Evolutionary conservation across 495 filamentous ascomycete species (phyloP).

Genomic region (Trichoderma gamsii): DNA sequence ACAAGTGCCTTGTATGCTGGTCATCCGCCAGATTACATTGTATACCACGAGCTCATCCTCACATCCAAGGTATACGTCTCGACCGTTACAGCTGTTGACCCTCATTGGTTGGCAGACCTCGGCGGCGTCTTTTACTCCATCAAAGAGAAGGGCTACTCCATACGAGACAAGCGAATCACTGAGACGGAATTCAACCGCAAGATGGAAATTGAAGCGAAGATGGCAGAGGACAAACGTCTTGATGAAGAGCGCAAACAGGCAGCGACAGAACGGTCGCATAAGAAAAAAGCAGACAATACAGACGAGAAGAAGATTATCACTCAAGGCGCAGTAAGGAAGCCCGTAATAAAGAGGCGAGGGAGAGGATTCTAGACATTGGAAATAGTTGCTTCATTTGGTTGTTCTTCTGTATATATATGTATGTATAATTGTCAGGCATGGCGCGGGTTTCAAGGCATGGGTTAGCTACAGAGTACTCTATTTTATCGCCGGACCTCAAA

Average conservation of each 20-base stretch:
- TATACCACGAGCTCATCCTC: conserved; percentile 97
- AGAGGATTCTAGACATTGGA: conserved; percentile 40
- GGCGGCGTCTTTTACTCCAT: conserved; percentile 98
- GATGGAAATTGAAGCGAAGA: conserved; percentile 92
- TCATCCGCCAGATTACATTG: conserved; percentile 91
- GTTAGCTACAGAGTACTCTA: not conserved
- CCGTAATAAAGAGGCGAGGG: conserved; percentile 50
- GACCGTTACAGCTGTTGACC: conserved; percentile 92
- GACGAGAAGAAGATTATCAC: conserved; percentile 47
- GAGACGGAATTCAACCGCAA: conserved; percentile 92
- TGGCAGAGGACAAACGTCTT: conserved; percentile 80
- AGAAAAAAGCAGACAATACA: conserved; percentile 36
- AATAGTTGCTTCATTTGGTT: not conserved
- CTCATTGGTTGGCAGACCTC: conserved; percentile 95
- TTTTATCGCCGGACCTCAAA: conserved; percentile 50
- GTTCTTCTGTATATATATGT: conserved; percentile 8
- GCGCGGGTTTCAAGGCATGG: not conserved
- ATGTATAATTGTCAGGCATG: conserved; percentile 6
- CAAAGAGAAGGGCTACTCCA: conserved; percentile 95
- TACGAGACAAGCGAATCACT: conserved; percentile 78
- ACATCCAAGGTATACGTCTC: conserved; percentile 99
- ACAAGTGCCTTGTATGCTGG: conserved; percentile 91
- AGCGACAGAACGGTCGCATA: conserved; percentile 40
- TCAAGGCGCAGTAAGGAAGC: conserved; percentile 57
- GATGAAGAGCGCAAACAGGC: conserved; percentile 53